A percentile compares a stretch with the other conserved stretches of the same genome.
These are phyloP conservation scores for Peziza echinospora DNA, from an alignment of 495 filamentous ascomycete genomes.

Conservation along the genomic window DNA sequence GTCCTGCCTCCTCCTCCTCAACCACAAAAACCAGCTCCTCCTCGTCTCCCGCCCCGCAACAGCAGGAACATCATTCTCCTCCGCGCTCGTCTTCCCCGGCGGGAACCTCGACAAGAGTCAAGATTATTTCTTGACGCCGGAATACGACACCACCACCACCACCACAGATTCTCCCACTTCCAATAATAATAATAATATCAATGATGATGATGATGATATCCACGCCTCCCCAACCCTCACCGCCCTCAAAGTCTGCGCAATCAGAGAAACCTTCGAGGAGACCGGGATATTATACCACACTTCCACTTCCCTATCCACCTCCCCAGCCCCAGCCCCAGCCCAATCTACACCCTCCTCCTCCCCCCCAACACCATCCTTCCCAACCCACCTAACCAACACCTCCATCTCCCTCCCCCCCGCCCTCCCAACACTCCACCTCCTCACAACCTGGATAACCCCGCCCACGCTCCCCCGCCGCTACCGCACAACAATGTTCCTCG, in stretches of 20 bases:
- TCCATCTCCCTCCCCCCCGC: constrained; percentile 1
- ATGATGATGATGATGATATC: neutral
- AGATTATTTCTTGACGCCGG: constrained; percentile 34
- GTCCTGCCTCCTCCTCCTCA: constrained; percentile 39
- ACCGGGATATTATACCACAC: constrained; percentile 54
- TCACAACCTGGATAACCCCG: constrained; percentile 84
- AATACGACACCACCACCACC: constrained; percentile 31
- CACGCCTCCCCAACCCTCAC: neutral
- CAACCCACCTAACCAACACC: neutral
- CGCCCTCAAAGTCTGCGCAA: constrained; percentile 33
- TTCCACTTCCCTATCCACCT: constrained; percentile 40
- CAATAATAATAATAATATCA: too few species aligned
- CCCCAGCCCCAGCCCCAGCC: constrained; percentile 29
- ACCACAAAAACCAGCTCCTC: constrained; percentile 65
- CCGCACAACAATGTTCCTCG: constrained; percentile 89
- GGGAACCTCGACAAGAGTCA: constrained; percentile 55
- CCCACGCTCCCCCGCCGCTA: constrained; percentile 47
- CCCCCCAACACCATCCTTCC: neutral
- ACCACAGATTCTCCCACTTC: too few species aligned
- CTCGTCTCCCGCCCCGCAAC: constrained; percentile 59
- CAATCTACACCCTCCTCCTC: constrained; percentile 25
- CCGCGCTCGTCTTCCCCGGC: constrained; percentile 92
- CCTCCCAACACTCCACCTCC: constrained; percentile 47
- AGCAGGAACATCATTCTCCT: constrained; percentile 63
- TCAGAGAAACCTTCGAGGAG: constrained; percentile 88